Percentiles rank a stretch among this genome's conserved stretches.
These are phyloP conservation scores for Xylaria sp. DNA, from an alignment of 2,329 filamentous ascomycete species.

Conservation along the genomic window DNA sequence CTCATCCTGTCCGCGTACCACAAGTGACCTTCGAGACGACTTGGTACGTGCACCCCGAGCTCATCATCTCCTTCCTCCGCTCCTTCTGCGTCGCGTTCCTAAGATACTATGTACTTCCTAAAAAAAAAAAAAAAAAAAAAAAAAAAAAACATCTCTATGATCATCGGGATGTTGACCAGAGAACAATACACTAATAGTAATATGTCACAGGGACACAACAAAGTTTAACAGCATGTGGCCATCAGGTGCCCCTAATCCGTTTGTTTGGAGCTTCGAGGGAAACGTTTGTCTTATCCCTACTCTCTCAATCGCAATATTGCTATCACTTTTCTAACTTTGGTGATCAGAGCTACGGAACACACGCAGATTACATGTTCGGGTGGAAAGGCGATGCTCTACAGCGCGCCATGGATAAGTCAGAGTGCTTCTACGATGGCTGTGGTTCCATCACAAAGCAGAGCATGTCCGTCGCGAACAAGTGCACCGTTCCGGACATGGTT, in stretches of 20 bases:
- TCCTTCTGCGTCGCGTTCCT: neutral
- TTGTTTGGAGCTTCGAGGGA: constrained; percentile 47
- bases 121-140: neutral
- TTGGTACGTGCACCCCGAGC: constrained; percentile 39
- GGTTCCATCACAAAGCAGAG: constrained; percentile 45
- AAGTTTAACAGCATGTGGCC: constrained; percentile 53
- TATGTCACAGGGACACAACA: constrained; percentile 50
- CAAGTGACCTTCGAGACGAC: constrained; percentile 54
- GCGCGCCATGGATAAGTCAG: constrained; percentile 50
- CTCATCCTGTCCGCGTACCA: constrained; percentile 51
- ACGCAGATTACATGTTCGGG: constrained; percentile 54
- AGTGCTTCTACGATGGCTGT: constrained; percentile 52
- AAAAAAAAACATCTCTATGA: neutral
- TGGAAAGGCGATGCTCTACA: constrained; percentile 49
- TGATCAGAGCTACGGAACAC: constrained; percentile 45
- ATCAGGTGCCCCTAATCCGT: constrained; percentile 46
- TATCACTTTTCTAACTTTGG: neutral
- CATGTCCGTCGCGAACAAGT: constrained; percentile 43
- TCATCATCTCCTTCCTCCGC: neutral
- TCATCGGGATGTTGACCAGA: neutral
- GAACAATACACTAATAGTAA: neutral
- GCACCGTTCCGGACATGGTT: constrained; percentile 43
- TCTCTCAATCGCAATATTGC: neutral
- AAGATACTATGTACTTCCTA: neutral
- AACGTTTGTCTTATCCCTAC: constrained; percentile 20